Percentiles rank a stretch among this genome's conserved stretches.
Evolutionary conservation across 2,329 filamentous ascomycete species (phyloP).

Genomic region (Cytospora piceicola): DNA sequence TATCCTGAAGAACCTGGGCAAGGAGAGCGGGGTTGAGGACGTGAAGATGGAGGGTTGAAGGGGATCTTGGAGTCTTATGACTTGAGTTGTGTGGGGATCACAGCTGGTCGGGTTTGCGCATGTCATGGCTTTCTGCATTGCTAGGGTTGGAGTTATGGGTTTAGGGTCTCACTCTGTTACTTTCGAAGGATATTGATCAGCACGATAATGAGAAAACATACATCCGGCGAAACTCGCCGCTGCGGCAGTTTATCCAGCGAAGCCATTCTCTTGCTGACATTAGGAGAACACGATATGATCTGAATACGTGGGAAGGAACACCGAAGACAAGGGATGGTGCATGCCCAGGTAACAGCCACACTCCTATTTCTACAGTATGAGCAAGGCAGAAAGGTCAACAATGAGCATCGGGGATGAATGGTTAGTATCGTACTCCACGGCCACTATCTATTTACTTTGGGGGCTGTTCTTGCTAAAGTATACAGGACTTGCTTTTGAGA

Average conservation of each 20-base stretch:
- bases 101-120: not conserved
- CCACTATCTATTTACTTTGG: not conserved
- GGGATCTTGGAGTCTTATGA: not conserved
- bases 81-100: not conserved
- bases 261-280: not conserved
- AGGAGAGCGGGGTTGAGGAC: constrained; percentile 49
- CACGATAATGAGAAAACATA: constrained; percentile 10
- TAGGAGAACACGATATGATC: not conserved
- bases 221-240: not conserved
- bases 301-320: not conserved
- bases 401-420: too few relatives aligned
- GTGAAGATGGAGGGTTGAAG: constrained; percentile 60
- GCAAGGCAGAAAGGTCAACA: too few relatives aligned
- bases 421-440: too few relatives aligned
- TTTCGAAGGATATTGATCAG: constrained; percentile 4
- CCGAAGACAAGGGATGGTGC: not conserved
- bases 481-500: too few relatives aligned
- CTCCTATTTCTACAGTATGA: too few relatives aligned
- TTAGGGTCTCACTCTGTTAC: not conserved
- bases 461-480: not conserved
- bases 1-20: constrained; percentile 77
- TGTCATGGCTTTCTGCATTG: constrained; percentile 20
- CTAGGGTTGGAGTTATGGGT: not conserved
- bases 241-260: not conserved
- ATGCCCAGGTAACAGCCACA: not conserved